Percentiles rank a stretch among this genome's conserved stretches.
These are phyloP conservation scores for Exsudoporus frostii DNA, from an alignment of 768 basidiomycete species.

Conservation along the genomic window DNA sequence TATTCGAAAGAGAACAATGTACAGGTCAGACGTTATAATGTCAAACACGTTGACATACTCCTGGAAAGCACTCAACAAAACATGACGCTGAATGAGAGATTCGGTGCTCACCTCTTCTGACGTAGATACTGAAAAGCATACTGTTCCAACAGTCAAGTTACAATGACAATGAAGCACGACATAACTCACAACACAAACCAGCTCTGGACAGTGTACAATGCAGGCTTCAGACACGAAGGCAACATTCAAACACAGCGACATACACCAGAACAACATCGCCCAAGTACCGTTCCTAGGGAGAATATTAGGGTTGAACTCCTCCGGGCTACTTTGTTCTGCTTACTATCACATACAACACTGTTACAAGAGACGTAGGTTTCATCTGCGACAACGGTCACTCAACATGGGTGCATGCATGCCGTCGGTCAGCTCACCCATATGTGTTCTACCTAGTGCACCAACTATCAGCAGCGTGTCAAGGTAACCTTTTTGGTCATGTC, in stretches of 20 bases:
- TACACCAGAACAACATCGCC: slow-evolving; percentile 31
- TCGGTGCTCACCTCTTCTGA: slow-evolving; percentile 17
- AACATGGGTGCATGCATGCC: not conserved
- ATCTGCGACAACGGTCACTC: slow-evolving; percentile 13
- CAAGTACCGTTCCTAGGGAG: slow-evolving; percentile 28
- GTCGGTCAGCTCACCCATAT: slow-evolving; percentile 25
- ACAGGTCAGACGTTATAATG: not conserved
- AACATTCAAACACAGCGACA: not conserved
- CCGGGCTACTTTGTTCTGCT: not conserved
- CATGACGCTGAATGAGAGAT: not conserved
- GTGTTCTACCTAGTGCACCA: slow-evolving; percentile 24
- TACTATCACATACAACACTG: slow-evolving; percentile 25
- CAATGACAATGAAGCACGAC: not conserved
- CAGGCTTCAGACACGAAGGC: slow-evolving; percentile 2
- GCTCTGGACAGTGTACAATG: slow-evolving; percentile 5
- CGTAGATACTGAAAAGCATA: slow-evolving; percentile 18
- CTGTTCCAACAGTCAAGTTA: slow-evolving; percentile 5
- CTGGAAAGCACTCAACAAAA: slow-evolving; percentile 10
- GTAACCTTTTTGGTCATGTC: not conserved
- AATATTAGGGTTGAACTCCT: not conserved
- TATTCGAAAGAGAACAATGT: not conserved
- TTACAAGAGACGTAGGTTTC: slow-evolving; percentile 26
- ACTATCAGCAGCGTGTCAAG: not conserved
- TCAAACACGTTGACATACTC: slow-evolving; percentile 18
- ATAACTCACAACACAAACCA: slow-evolving; percentile 19